phyloP scores from a whole-genome alignment of 371 early-diverging fungal genomes.

The Circinella umbellata region DNA sequence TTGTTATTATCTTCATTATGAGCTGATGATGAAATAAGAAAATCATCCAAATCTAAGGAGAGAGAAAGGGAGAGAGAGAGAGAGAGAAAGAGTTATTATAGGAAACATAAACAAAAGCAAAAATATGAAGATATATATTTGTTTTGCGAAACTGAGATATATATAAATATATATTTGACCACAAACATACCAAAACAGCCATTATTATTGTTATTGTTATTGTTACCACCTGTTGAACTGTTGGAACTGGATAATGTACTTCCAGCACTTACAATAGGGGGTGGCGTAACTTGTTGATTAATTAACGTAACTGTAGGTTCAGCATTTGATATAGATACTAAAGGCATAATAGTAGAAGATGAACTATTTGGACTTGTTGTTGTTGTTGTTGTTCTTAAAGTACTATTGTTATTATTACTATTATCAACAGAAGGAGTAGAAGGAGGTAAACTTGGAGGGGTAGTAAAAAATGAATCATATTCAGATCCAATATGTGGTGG shows the following conservation, averaged over 20 bases:
- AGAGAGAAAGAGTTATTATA: background rate
- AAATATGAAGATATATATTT: background rate
- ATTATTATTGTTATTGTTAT: background rate
- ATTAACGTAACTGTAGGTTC: background rate
- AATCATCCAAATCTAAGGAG: background rate
- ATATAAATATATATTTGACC: too few species aligned
- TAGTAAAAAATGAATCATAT: constrained; percentile 4
- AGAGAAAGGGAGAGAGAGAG: background rate
- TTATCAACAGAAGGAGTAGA: background rate
- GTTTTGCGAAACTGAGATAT: too few species aligned
- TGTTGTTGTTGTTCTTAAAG: background rate
- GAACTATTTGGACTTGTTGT: background rate
- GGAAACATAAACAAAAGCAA: background rate
- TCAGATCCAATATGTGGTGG: constrained; percentile 11
- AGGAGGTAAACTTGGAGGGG: background rate
- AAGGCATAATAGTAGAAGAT: background rate
- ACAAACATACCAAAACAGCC: constrained; percentile 9
- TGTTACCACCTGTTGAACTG: background rate
- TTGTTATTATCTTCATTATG: too few species aligned
- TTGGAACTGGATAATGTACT: background rate
- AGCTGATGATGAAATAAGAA: background rate
- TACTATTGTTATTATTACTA: background rate
- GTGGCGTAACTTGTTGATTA: constrained; percentile 6
- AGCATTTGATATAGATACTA: background rate
- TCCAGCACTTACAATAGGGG: constrained; percentile 6